Conservation (phyloP, 2,329 filamentous ascomycete species). For the Monosporascus sp. region DNA sequence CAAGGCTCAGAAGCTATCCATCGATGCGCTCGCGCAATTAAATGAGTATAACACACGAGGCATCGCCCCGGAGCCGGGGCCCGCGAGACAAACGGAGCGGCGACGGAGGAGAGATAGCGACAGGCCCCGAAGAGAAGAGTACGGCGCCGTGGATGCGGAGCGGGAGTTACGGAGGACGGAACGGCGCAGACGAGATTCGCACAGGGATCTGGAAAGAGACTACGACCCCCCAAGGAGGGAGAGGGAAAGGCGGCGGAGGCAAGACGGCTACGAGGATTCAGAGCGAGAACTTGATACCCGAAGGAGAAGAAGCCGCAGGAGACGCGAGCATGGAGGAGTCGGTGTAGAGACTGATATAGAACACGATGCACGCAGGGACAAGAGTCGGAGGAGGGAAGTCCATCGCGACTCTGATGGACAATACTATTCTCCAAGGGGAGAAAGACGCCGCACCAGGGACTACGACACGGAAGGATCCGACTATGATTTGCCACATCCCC, state of each 20-base stretch:
- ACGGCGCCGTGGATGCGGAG: slow-evolving; percentile 21
- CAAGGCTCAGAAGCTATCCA: slow-evolving; percentile 31
- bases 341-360: background rate
- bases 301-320: slow-evolving; percentile 9
- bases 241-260: slow-evolving; percentile 8
- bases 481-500: slow-evolving; percentile 9
- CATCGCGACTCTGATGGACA: background rate
- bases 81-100: slow-evolving; percentile 41
- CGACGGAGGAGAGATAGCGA: slow-evolving; percentile 32
- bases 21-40: slow-evolving; percentile 60
- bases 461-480: slow-evolving; percentile 11
- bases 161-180: slow-evolving; percentile 24
- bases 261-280: slow-evolving; percentile 14
- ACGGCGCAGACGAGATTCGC: slow-evolving; percentile 8
- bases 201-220: slow-evolving; percentile 13
- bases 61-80: slow-evolving; percentile 15
- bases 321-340: background rate
- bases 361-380: background rate
- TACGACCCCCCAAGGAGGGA: slow-evolving; percentile 14
- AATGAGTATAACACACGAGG: slow-evolving; percentile 53
- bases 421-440: slow-evolving; percentile 4
- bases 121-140: slow-evolving; percentile 21
- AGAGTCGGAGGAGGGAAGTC: background rate
- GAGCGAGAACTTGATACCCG: slow-evolving; percentile 18
- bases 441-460: slow-evolving; percentile 9